Evolutionary conservation across 495 filamentous ascomycete species (phyloP), one percentile per base, ranked within the genome.

Genomic region (Penicillium canescens): DNA sequence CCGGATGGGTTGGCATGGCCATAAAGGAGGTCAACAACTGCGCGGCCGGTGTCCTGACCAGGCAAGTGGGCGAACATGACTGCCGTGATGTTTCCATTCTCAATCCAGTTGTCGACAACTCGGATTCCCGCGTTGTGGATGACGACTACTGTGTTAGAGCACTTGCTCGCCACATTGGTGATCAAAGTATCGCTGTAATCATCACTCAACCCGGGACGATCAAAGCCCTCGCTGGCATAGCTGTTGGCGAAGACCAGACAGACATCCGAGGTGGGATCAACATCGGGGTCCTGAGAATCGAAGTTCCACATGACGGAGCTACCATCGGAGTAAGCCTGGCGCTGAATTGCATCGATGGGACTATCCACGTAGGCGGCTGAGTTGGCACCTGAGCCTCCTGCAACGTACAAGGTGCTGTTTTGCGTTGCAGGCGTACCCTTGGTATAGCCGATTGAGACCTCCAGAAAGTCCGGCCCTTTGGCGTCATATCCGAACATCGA

Each of bases 21-120:
- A 40, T 90, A 86, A 2, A 92, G 70, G 21, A 93, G 69, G 55
- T 89, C 87, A 3, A 79, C 80, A 1, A 92, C 68, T 3, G 89
- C 80, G 35, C 87, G 85, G 12, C 89, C 89, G 10, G 81, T 84
- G 56, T 91, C 88, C 62, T 92, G 82, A 28, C 88, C 86, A 0
- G 87, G 89, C 0, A 92, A 73, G 56, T 90, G 83, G 21, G 86
- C 89, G 43, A 88, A 76, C 13, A 92, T 63, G 2, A 91, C 79
- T 6, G 79, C 88, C 46, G 86, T 89, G 50, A 92, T 74, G 49
- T 77, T 79, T 7, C 78, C 78, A 2, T 82, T 60, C 16, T 61
- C 45, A 28, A 71, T 59, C 69, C 71, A 76, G 1, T 60, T 41
- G 23, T 67, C 62, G 12, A 86, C 78, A 13, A 35, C 41, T 84